Evolutionary conservation across 495 filamentous ascomycete species (phyloP).

Genomic region (Chaetomium fimeti): DNA sequence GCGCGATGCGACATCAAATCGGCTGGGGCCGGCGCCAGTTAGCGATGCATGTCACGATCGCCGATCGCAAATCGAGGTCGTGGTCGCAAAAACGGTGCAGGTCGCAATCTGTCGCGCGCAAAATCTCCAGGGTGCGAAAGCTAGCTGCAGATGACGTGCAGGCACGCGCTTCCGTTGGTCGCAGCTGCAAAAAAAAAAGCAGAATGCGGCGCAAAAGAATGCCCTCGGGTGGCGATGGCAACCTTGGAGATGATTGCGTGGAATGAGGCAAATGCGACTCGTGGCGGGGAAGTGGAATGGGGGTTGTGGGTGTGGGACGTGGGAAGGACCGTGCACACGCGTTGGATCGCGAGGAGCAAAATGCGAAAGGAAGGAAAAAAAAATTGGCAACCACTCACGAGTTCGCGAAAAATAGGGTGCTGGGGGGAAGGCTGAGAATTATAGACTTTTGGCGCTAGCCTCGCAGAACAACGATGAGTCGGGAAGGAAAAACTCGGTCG

Average conservation of each 20-base stretch:
- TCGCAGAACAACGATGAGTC: conserved; percentile 28
- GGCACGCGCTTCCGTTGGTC: not conserved
- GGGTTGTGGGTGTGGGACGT: conserved; percentile 4
- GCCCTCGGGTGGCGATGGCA: conserved; percentile 18
- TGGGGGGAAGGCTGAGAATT: conserved; percentile 34
- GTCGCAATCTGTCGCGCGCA: conserved; percentile 3
- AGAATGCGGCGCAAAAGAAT: conserved; percentile 5
- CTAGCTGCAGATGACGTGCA: not conserved
- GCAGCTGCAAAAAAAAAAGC: not conserved
- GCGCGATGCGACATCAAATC: conserved; percentile 38
- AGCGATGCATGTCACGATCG: conserved; percentile 22
- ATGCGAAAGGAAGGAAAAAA: conserved; percentile 27
- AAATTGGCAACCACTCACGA: conserved; percentile 37
- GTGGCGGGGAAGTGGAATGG: conserved; percentile 22
- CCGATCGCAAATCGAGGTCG: not conserved
- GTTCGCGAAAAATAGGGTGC: conserved; percentile 27
- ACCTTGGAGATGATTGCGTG: conserved; percentile 20
- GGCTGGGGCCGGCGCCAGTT: conserved; percentile 10
- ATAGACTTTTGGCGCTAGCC: conserved; percentile 31
- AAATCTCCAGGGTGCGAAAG: not conserved
- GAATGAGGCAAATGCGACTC: conserved; percentile 6
- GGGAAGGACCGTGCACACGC: conserved; percentile 38
- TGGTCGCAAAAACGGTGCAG: not conserved
- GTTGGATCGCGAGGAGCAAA: conserved; percentile 30
- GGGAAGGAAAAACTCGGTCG: conserved; percentile 33